A percentile compares a stretch with the other conserved stretches of the same genome.
These are phyloP conservation scores for Begonia peltatifolia DNA, from an alignment of 306 rosid genomes.

Conservation along the genomic window DNA sequence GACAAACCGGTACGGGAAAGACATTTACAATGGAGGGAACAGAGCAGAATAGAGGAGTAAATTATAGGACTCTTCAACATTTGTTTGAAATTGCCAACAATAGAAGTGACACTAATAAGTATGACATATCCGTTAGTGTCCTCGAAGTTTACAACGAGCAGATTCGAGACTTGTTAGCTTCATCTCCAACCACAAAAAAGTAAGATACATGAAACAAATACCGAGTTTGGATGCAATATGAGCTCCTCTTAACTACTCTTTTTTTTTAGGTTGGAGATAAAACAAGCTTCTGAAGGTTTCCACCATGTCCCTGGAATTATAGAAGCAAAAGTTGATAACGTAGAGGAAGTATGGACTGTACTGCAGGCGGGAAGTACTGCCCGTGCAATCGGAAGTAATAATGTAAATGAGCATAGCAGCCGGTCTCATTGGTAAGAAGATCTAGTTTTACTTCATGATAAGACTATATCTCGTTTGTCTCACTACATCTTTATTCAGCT, in stretches of 20 bases:
- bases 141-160: constrained; percentile 97
- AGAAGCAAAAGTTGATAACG: constrained; percentile 55
- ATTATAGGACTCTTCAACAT: constrained; percentile 83
- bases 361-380: constrained; percentile 80
- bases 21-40: constrained; percentile 98
- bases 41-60: constrained; percentile 77
- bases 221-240: not conserved
- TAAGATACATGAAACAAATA: constrained; percentile 16
- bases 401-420: constrained; percentile 82
- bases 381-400: constrained; percentile 74
- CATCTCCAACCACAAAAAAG: constrained; percentile 58
- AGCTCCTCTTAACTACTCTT: constrained; percentile 1
- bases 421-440: constrained; percentile 68
- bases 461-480: constrained; percentile 1
- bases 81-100: constrained; percentile 57
- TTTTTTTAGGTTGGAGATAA: constrained; percentile 63
- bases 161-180: constrained; percentile 69
- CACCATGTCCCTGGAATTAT: constrained; percentile 76
- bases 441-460: not conserved
- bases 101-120: constrained; percentile 29
- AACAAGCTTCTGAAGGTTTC: constrained; percentile 61
- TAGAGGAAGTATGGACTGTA: constrained; percentile 56
- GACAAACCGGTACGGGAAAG: constrained; percentile 94
- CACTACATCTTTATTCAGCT: constrained; percentile 23
- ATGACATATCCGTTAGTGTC: constrained; percentile 75